Evolutionary conservation across 2,329 filamentous ascomycete genomes (phyloP).

Genomic region (Cladophialophora yegresii): DNA sequence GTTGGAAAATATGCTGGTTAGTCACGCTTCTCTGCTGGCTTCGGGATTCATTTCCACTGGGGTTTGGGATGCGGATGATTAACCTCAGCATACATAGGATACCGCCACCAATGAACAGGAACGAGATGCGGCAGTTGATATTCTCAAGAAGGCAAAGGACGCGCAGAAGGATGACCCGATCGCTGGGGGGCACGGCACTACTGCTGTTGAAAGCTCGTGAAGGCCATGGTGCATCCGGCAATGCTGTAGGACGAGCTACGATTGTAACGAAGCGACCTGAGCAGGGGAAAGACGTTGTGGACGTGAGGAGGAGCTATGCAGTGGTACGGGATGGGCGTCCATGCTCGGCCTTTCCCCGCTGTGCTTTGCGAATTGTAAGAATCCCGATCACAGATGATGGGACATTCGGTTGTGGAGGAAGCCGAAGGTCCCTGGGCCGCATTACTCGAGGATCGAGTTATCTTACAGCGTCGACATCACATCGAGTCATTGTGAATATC

Average conservation of each 20-base stretch:
- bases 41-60: not conserved
- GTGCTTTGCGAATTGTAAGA: not conserved
- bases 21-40: conserved; percentile 33
- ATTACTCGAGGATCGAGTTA: not conserved
- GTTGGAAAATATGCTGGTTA: conserved; percentile 74
- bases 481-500: not conserved
- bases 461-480: not conserved
- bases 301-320: not conserved
- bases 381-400: not conserved
- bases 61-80: not conserved
- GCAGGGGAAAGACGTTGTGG: not conserved
- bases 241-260: not conserved
- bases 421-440: not conserved
- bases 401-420: not conserved
- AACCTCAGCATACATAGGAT: conserved; percentile 43
- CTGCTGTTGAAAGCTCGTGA: not conserved
- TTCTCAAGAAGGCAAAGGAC: conserved; percentile 54
- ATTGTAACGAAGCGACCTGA: not conserved
- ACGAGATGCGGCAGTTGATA: conserved; percentile 57
- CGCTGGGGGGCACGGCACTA: conserved; percentile 33
- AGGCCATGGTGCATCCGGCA: not conserved
- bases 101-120: conserved; percentile 52
- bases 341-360: not conserved
- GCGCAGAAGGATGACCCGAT: conserved; percentile 35
- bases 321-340: not conserved